Conservation (phyloP, 345 rosid species). For the Diplotaxis tenuifolia region DNA sequence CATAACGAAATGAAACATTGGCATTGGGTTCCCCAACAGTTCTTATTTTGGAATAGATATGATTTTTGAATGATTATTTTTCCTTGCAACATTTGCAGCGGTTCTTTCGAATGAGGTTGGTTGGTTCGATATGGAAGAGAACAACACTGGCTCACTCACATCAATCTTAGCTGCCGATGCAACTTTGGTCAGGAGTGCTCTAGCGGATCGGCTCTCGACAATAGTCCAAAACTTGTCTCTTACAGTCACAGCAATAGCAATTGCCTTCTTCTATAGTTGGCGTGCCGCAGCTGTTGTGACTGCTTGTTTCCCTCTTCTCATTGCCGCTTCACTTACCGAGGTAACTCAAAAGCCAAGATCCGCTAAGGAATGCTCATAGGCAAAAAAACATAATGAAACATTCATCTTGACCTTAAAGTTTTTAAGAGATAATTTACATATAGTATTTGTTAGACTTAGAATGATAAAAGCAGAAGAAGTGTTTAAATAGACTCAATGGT, state of each 20-base stretch:
- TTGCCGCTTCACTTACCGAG: constrained; percentile 74
- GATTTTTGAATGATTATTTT: neutral
- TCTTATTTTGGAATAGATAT: neutral
- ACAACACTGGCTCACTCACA: constrained; percentile 61
- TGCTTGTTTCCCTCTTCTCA: constrained; percentile 73
- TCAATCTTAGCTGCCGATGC: constrained; percentile 81
- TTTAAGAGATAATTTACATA: too few relatives aligned
- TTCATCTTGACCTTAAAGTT: too few relatives aligned
- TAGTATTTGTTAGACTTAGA: too few relatives aligned
- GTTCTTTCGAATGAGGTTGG: constrained; percentile 77
- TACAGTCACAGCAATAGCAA: constrained; percentile 62
- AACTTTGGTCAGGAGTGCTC: constrained; percentile 66
- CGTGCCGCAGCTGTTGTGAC: constrained; percentile 72
- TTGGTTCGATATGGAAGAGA: constrained; percentile 87
- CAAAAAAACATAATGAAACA: too few relatives aligned
- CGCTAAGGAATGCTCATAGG: neutral
- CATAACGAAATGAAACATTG: neutral
- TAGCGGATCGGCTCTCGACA: constrained; percentile 81
- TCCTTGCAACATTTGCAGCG: constrained; percentile 39
- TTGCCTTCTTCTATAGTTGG: constrained; percentile 72
- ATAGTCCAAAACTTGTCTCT: constrained; percentile 74
- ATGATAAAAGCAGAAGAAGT: too few relatives aligned
- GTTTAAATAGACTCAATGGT: too few relatives aligned
- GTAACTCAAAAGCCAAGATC: constrained; percentile 27
- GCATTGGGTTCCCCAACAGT: neutral